These are phyloP conservation scores for Waltergamsia citrina DNA, from an alignment of 2,329 filamentous ascomycete genomes.

Conservation along the genomic window DNA sequence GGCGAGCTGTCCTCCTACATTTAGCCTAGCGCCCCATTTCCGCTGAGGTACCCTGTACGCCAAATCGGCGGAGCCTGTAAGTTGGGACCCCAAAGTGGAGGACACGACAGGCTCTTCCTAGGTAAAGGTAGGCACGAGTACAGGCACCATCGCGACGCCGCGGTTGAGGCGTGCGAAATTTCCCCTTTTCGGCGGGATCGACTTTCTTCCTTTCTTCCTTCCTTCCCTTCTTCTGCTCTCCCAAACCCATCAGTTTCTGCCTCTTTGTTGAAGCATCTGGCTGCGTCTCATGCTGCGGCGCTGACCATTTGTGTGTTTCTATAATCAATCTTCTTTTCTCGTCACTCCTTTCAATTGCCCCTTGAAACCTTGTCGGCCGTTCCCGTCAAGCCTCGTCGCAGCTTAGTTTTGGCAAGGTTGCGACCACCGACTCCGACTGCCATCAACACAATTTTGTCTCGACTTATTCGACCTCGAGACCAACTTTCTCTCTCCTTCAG, in stretches of 20 bases:
- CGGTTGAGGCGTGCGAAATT: conserved; percentile 19
- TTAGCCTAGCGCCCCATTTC: no score
- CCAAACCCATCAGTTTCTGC: conserved; percentile 1
- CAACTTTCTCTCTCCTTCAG: not conserved
- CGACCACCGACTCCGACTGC: not conserved
- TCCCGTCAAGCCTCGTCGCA: conserved; percentile 13
- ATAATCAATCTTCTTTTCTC: conserved; percentile 21
- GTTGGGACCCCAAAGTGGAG: no score
- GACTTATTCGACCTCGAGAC: not conserved
- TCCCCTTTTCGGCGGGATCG: conserved; percentile 21
- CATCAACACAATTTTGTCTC: not conserved
- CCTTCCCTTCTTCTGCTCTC: conserved; percentile 7
- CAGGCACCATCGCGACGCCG: not conserved
- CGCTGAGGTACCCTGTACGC: no score
- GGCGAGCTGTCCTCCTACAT: no score
- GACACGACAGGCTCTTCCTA: no score
- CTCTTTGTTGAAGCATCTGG: conserved; percentile 1
- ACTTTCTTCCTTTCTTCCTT: conserved; percentile 7
- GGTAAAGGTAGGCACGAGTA: no score
- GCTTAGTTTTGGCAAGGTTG: conserved; percentile 8
- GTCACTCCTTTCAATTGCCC: conserved; percentile 22
- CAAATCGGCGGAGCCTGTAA: no score
- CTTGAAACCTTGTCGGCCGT: conserved; percentile 9
- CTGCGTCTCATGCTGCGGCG: conserved; percentile 1
- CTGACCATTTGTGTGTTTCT: conserved; percentile 14